These are phyloP conservation scores for Sporobolomyces phaffii DNA, from an alignment of 768 basidiomycete species.

Conservation along the genomic window DNA sequence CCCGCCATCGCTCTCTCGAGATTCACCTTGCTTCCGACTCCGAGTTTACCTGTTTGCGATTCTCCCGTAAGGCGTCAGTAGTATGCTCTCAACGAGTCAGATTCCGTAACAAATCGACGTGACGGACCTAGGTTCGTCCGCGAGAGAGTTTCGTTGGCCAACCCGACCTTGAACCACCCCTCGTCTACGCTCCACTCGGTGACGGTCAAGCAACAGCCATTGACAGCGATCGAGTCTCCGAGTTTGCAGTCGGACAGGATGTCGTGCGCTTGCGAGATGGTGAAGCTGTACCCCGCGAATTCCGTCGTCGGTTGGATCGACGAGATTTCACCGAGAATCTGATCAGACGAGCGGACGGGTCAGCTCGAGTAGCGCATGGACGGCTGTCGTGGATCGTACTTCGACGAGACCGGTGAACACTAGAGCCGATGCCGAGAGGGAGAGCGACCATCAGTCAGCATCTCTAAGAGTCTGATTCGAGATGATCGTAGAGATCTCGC, in stretches of 20 bases:
- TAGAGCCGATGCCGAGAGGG: background rate
- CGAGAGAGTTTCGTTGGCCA: slow-evolving; percentile 89
- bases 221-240: slow-evolving; percentile 90
- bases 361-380: background rate
- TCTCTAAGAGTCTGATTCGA: too few species aligned
- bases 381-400: slow-evolving; percentile 11
- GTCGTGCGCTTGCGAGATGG: slow-evolving; percentile 61
- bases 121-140: slow-evolving; percentile 79
- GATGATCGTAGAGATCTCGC: background rate
- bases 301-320: slow-evolving; percentile 60
- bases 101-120: too few species aligned
- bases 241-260: slow-evolving; percentile 83
- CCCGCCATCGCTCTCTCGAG: slow-evolving; percentile 91
- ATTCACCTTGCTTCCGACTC: slow-evolving; percentile 74
- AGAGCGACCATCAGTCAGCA: background rate
- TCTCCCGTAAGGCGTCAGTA: too few species aligned
- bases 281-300: slow-evolving; percentile 67
- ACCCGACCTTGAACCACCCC: slow-evolving; percentile 77
- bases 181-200: slow-evolving; percentile 62
- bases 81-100: too few species aligned
- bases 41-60: slow-evolving; percentile 62
- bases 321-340: slow-evolving; percentile 74
- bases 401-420: slow-evolving; percentile 45
- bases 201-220: slow-evolving; percentile 80
- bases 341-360: background rate